Evolutionary conservation across 139 green algal species (phyloP), one percentile per base, ranked within the genome.

Genomic region (Limnomonas spitsbergensis): DNA sequence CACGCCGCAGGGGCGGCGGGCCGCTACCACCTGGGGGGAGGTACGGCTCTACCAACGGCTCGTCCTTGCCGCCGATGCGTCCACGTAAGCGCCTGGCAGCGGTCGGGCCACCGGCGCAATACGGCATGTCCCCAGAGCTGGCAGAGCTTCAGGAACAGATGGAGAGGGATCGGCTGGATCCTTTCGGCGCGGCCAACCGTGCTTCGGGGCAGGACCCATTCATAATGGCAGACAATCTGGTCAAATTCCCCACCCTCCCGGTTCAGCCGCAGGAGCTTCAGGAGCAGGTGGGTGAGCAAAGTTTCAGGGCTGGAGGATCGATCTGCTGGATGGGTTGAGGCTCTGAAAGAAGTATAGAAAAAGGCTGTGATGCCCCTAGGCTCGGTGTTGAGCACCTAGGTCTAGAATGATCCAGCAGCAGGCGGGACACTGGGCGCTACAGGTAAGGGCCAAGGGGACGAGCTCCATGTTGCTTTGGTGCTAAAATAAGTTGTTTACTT

Each of bases 51-150:
- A 61, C 47, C 14, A 20, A 20, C 20, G 47, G 47, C 47, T 61
- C 47, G 14, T 61, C 14, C 56, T 26, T 82, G 53, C 78, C 70
- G 27, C 78, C 78, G 14, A 34, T 70, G 34, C 52, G 77, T 2
- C 69, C 77, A n/a, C 52, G 77, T 20, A 72, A 73, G 69, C 77
- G 77, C 9, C 53, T 78, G 42, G 69, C 77, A 1, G 68, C 61
- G 20, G 61, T 37, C 6, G 54, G 75, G 26, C 36, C 75, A 1
- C 61, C 61, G 1, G 76, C 40, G 36, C 56, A 75, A 4, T 80
- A 75, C 40, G 61, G 61, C 2, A n/a, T 80, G 14, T 38, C 76
- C 6, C 27, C 54, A 3, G 40, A 70, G 73, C 52, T 78, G 31
- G 73, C 73, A 39, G 35, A 31, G 24, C 52, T 31, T 4, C 29